Evolutionary conservation across 805 yeast genomes (phyloP).

Genomic region (Zygosaccharomyces bisporus): DNA sequence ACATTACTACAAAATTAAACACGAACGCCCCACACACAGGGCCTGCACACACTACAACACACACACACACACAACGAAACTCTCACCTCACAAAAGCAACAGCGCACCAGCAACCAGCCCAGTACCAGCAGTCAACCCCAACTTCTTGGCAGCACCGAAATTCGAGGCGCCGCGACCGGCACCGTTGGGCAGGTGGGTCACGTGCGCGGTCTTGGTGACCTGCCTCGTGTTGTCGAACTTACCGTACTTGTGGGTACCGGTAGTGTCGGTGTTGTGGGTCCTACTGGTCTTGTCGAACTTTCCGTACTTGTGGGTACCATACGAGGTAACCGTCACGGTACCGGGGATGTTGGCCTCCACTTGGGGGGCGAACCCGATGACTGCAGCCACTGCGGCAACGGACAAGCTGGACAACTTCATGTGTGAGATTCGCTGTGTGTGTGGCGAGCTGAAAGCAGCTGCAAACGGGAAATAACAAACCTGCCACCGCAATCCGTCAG

Average conservation of each 20-base stretch:
- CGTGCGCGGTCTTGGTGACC: constrained; percentile 29
- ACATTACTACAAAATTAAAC: background rate
- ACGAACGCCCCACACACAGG: background rate
- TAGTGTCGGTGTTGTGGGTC: constrained; percentile 32
- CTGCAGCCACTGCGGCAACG: constrained; percentile 41
- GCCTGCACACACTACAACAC: constrained; percentile 10
- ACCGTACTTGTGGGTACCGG: constrained; percentile 58
- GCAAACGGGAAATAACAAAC: background rate
- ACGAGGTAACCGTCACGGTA: constrained; percentile 40
- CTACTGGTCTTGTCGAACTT: constrained; percentile 43
- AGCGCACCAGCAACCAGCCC: constrained; percentile 51
- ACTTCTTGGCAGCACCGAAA: constrained; percentile 23
- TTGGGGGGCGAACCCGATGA: constrained; percentile 32
- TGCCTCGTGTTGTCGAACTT: constrained; percentile 44
- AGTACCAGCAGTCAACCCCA: constrained; percentile 41
- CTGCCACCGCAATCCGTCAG: background rate
- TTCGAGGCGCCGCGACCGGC: constrained; percentile 23
- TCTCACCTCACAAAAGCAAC: constrained; percentile 39
- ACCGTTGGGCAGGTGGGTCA: constrained; percentile 25
- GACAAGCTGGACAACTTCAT: constrained; percentile 46
- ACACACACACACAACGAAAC: constrained; percentile 11
- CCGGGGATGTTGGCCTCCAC: constrained; percentile 34
- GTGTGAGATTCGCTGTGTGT: constrained; percentile 6
- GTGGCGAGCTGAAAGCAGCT: constrained; percentile 1
- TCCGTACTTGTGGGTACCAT: constrained; percentile 55